Conservation (phyloP, 148 eudicot species). For the Camellia sinensis region DNA sequence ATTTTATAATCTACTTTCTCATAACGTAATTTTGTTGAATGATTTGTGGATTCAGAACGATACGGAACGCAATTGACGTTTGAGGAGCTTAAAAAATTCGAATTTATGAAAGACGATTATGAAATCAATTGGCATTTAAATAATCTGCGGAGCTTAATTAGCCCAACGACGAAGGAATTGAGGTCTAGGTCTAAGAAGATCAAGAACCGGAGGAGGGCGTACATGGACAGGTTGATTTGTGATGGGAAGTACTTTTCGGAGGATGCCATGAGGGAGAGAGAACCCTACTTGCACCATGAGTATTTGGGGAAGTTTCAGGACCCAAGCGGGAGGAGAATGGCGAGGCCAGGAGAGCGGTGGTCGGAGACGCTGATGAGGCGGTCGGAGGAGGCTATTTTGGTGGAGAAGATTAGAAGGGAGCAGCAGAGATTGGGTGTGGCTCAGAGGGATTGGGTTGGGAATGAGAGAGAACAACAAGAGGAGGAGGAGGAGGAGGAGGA, state of each 20-base stretch:
- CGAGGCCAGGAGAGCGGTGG: constrained; percentile 94
- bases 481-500: constrained; percentile 54
- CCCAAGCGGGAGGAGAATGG: constrained; percentile 76
- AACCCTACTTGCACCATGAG: constrained; percentile 93
- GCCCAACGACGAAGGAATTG: constrained; percentile 67
- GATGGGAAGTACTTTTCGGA: constrained; percentile 88
- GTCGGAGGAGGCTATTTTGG: constrained; percentile 78
- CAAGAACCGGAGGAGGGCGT: constrained; percentile 86
- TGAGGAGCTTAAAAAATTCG: constrained; percentile 75
- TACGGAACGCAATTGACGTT: constrained; percentile 67
- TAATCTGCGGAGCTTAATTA: constrained; percentile 52
- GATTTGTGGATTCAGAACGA: constrained; percentile 54
- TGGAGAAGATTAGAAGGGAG: constrained; percentile 83
- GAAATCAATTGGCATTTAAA: constrained; percentile 93
- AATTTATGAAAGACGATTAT: constrained; percentile 63
- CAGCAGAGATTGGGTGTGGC: constrained; percentile 93
- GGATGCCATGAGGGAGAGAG: constrained; percentile 98
- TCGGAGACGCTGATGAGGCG: constrained; percentile 90
- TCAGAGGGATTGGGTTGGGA: constrained; percentile 86
- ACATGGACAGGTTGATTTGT: constrained; percentile 68
- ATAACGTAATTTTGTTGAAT: not conserved
- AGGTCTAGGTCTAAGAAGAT: constrained; percentile 55
- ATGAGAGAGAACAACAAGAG: constrained; percentile 44
- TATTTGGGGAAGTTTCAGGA: constrained; percentile 89
- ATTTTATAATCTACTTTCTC: not conserved